Evolutionary conservation across 1,284 basidiomycete species (phyloP).

Genomic region (Sanghuangporus baumii): DNA sequence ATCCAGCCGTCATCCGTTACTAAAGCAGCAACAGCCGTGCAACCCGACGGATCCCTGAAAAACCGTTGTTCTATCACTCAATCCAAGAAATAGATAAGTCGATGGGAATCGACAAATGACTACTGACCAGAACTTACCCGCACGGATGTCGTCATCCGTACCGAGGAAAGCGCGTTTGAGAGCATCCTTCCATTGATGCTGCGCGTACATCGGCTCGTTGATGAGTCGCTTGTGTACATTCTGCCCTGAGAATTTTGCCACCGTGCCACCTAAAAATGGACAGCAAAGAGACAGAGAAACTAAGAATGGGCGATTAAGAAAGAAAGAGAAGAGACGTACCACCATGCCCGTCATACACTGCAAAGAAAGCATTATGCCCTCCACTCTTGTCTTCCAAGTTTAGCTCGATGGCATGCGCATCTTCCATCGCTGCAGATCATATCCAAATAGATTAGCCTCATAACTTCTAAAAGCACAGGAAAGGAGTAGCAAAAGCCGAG

Average conservation of each 20-base stretch:
- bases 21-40: conserved; percentile 90
- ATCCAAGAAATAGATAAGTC: conserved; percentile 18
- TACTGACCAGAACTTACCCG: conserved; percentile 47
- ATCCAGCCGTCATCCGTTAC: conserved; percentile 77
- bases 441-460: conserved; percentile 6
- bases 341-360: conserved; percentile 98
- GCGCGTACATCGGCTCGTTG: conserved; percentile 68
- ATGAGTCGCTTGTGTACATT: conserved; percentile 83
- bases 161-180: conserved; percentile 89
- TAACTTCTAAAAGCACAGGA: background rate
- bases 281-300: background rate
- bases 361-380: conserved; percentile 76
- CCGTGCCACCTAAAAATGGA: conserved; percentile 64
- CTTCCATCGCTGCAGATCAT: conserved; percentile 83
- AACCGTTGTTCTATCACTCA: conserved; percentile 69
- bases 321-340: conserved; percentile 53
- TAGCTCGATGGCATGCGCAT: conserved; percentile 86
- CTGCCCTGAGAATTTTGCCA: conserved; percentile 88
- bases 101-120: conserved; percentile 11
- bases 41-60: conserved; percentile 90
- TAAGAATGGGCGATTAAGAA: conserved; percentile 13
- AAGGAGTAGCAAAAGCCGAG: background rate
- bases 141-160: conserved; percentile 91
- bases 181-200: conserved; percentile 67
- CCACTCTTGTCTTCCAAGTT: conserved; percentile 48